Evolutionary conservation across 352 stramenopile genomes (phyloP).

Genomic region (Globisporangium rhizosaccharum): DNA sequence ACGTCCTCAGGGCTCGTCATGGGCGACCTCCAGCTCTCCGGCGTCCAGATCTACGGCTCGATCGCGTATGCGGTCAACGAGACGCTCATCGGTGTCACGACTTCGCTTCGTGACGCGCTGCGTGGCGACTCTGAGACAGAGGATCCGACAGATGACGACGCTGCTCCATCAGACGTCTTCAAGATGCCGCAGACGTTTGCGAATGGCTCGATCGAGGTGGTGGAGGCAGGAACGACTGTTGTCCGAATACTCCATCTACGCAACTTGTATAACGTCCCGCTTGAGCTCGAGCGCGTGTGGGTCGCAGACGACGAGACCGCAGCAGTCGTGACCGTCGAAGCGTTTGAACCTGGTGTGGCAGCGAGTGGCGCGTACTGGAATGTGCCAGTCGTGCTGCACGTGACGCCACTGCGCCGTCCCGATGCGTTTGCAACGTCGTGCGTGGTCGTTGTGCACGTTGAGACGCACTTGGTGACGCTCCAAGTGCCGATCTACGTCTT

Average conservation of each 20-base stretch:
- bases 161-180: neutral
- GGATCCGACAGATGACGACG: neutral
- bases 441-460: conserved; percentile 24
- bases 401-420: conserved; percentile 11
- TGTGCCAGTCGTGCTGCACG: conserved; percentile 20
- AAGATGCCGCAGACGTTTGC: conserved; percentile 2
- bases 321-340: conserved; percentile 23
- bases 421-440: conserved; percentile 5
- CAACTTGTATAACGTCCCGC: conserved; percentile 35
- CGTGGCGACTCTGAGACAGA: neutral
- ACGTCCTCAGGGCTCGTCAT: conserved; percentile 10
- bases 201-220: conserved; percentile 6
- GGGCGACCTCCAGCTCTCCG: conserved; percentile 21
- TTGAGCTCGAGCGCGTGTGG: conserved; percentile 45
- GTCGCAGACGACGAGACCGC: conserved; percentile 8
- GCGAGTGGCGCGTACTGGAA: conserved; percentile 23
- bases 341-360: conserved; percentile 21
- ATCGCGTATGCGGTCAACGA: conserved; percentile 24
- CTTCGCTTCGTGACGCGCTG: neutral
- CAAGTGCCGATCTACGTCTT: conserved; percentile 28
- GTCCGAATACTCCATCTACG: conserved; percentile 5
- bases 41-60: conserved; percentile 18
- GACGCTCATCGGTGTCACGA: conserved; percentile 21
- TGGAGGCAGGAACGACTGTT: conserved; percentile 8
- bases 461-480: conserved; percentile 38